Evolutionary conservation across 345 rosid genomes (phyloP).

Genomic region (Ceriops tagal): DNA sequence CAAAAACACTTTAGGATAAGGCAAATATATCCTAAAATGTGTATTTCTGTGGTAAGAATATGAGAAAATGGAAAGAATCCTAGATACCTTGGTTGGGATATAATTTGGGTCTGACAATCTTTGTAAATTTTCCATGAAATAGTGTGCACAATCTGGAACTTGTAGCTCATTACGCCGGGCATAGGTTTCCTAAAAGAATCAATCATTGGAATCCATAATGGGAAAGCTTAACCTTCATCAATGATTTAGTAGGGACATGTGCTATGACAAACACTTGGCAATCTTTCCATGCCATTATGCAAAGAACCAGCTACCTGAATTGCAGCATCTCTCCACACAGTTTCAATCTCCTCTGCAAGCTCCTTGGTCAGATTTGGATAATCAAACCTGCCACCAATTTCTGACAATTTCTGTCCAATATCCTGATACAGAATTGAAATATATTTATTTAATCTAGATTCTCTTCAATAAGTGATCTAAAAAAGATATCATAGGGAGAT

Average conservation of each 20-base stretch:
- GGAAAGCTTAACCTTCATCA: not conserved
- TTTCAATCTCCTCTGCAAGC: conserved; percentile 68
- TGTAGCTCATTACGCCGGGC: conserved; percentile 81
- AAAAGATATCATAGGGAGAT: not conserved
- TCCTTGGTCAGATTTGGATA: conserved; percentile 73
- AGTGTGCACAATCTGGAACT: conserved; percentile 87
- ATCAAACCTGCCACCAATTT: conserved; percentile 73
- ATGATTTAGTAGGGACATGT: not conserved
- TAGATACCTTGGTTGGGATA: conserved; percentile 83
- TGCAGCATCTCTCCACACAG: conserved; percentile 89
- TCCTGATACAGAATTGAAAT: conserved; percentile 42
- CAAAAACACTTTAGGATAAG: not conserved
- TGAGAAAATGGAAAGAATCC: not conserved
- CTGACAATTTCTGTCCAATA: conserved; percentile 74
- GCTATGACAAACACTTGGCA: not conserved
- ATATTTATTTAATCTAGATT: not conserved
- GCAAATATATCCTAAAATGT: not conserved
- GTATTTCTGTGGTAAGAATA: not conserved
- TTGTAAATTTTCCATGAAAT: conserved; percentile 91
- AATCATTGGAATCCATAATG: not conserved
- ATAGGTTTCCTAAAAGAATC: conserved; percentile 66
- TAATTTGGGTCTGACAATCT: conserved; percentile 75
- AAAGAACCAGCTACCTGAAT: conserved; percentile 59
- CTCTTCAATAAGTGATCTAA: not conserved
- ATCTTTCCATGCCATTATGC: conserved; percentile 8